Evolutionary conservation across 2,329 filamentous ascomycete species (phyloP).

Genomic region (Neonectria hederae): DNA sequence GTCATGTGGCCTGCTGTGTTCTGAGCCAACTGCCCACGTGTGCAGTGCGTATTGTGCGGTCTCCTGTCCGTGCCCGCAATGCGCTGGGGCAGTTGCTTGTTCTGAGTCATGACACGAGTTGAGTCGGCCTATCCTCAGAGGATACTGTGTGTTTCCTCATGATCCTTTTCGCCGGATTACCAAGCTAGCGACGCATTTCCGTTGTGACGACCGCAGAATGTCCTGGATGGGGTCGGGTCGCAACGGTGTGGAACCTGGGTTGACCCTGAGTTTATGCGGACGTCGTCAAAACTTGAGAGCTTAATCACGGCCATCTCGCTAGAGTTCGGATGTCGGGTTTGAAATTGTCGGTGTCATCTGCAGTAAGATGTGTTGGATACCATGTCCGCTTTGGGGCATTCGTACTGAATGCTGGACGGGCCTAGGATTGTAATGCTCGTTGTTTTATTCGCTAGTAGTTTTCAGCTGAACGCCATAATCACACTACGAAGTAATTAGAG

Average conservation of each 20-base stretch:
- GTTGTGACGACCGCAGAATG: background rate
- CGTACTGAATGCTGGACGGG: background rate
- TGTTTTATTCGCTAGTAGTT: conserved; percentile 23
- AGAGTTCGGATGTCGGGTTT: background rate
- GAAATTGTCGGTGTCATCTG: background rate
- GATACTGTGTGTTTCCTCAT: background rate
- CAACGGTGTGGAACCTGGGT: background rate
- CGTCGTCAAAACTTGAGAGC: background rate
- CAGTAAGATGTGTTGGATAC: background rate
- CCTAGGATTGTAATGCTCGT: conserved; percentile 18
- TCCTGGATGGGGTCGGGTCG: background rate
- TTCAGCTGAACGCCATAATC: background rate
- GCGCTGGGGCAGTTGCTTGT: background rate
- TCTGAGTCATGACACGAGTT: background rate
- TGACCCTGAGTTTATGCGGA: background rate
- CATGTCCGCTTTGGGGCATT: background rate
- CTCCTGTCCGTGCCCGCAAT: background rate
- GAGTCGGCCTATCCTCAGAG: background rate
- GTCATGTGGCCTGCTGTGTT: background rate
- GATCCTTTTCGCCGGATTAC: background rate
- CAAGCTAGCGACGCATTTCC: background rate
- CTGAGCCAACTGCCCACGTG: background rate
- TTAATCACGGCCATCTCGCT: background rate
- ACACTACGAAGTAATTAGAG: background rate
- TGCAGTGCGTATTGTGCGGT: background rate